phyloP scores from a whole-genome alignment of 495 filamentous ascomycete genomes.

The Venustampulla echinocandica region DNA sequence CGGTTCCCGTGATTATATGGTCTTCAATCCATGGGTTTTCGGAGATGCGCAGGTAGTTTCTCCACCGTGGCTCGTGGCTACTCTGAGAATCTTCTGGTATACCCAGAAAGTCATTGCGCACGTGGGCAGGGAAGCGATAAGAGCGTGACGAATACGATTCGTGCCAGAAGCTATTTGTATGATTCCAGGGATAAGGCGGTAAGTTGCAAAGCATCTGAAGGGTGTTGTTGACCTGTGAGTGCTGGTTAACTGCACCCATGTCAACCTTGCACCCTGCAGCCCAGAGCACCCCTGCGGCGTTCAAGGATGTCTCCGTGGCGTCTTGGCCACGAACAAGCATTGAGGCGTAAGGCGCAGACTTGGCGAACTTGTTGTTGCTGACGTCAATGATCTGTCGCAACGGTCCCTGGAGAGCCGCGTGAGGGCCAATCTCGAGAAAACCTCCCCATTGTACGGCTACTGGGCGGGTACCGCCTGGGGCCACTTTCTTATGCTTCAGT shows the following conservation, averaged over 20 bases:
- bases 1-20: constrained; percentile 9
- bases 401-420: constrained; percentile 51
- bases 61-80: constrained; percentile 25
- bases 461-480: background rate
- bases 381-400: constrained; percentile 37
- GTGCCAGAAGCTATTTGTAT: background rate
- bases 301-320: constrained; percentile 36
- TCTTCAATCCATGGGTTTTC: constrained; percentile 16
- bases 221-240: background rate
- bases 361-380: constrained; percentile 7
- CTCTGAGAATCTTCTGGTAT: constrained; percentile 13
- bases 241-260: constrained; percentile 33
- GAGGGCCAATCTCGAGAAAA: constrained; percentile 56
- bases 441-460: constrained; percentile 6
- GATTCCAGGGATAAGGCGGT: background rate
- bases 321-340: constrained; percentile 33
- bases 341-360: too few species aligned
- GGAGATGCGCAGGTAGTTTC: constrained; percentile 23
- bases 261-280: constrained; percentile 19
- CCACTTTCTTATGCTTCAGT: constrained; percentile 2
- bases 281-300: constrained; percentile 28
- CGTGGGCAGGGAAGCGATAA: background rate
- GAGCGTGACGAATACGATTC: background rate
- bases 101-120: constrained; percentile 10
- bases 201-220: background rate